These are phyloP conservation scores for Fusarium redolens DNA, from an alignment of 2,329 filamentous ascomycete species.

Conservation along the genomic window DNA sequence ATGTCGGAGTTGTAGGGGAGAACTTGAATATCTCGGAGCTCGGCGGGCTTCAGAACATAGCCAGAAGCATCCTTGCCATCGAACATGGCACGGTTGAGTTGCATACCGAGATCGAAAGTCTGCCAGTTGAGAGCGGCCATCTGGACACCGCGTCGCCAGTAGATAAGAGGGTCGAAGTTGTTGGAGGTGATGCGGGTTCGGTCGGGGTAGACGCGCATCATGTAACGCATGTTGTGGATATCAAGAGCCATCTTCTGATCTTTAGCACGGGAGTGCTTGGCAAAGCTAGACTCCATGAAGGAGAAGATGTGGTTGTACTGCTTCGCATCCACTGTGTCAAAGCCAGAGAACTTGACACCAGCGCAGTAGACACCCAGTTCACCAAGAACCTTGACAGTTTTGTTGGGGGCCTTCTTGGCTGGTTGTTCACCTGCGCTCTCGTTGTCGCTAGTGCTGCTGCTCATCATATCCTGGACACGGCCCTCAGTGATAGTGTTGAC, in stretches of 20 bases:
- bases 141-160: conserved; percentile 95
- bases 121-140: conserved; percentile 99
- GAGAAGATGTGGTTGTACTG: conserved; percentile 96
- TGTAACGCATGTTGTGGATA: conserved; percentile 88
- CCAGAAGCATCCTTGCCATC: conserved; percentile 87
- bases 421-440: conserved; percentile 74
- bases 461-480: conserved; percentile 64
- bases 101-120: conserved; percentile 94
- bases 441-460: conserved; percentile 81
- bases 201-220: conserved; percentile 95
- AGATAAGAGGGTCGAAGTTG: conserved; percentile 93
- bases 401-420: conserved; percentile 76
- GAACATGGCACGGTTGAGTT: conserved; percentile 98
- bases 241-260: conserved; percentile 83
- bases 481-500: conserved; percentile 70
- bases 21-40: conserved; percentile 78
- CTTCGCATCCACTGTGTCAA: conserved; percentile 81
- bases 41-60: conserved; percentile 92
- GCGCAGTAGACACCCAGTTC: conserved; percentile 83
- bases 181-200: conserved; percentile 84
- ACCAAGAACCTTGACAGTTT: conserved; percentile 85
- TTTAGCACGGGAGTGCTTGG: conserved; percentile 79
- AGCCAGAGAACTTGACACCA: conserved; percentile 84
- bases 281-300: conserved; percentile 90
- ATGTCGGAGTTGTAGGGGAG: conserved; percentile 62